A percentile compares a stretch with the other conserved stretches of the same genome.
These are phyloP conservation scores for Lactarius deliciosus DNA, from an alignment of 768 basidiomycete genomes.

Conservation along the genomic window DNA sequence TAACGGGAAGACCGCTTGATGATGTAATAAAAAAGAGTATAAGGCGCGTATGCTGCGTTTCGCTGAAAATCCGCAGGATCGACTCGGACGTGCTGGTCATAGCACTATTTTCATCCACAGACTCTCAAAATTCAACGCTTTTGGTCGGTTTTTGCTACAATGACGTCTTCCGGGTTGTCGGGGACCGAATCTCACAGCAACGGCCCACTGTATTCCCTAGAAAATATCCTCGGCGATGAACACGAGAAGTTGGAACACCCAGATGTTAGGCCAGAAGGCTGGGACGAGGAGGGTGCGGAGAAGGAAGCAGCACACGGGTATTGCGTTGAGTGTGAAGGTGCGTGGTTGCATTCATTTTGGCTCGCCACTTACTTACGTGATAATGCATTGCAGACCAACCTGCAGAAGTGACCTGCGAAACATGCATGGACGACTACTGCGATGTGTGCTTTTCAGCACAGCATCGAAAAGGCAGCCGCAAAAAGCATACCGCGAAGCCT, in stretches of 20 bases:
- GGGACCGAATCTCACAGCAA: constrained; percentile 18
- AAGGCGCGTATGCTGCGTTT: background rate
- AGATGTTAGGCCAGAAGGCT: constrained; percentile 47
- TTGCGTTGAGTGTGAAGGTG: constrained; percentile 88
- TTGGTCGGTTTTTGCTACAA: constrained; percentile 10
- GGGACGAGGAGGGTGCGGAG: constrained; percentile 62
- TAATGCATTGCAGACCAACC: constrained; percentile 64
- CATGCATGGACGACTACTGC: constrained; percentile 72
- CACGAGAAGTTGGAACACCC: constrained; percentile 65
- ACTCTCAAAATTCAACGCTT: constrained; percentile 15
- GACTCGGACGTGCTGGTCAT: constrained; percentile 1
- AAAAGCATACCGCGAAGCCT: constrained; percentile 55
- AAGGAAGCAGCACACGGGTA: constrained; percentile 57
- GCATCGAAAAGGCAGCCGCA: constrained; percentile 79
- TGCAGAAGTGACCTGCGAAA: constrained; percentile 69
- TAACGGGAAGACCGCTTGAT: background rate
- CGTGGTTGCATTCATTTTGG: constrained; percentile 21
- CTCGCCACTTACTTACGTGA: constrained; percentile 2
- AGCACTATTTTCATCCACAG: background rate
- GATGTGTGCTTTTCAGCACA: constrained; percentile 86
- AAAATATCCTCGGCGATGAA: constrained; percentile 65
- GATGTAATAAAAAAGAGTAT: constrained; percentile 1
- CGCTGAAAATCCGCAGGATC: background rate
- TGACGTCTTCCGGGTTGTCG: constrained; percentile 18
- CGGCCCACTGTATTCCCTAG: constrained; percentile 51